These are phyloP conservation scores for Malus fusca DNA, from an alignment of 306 rosid species.

Conservation along the genomic window DNA sequence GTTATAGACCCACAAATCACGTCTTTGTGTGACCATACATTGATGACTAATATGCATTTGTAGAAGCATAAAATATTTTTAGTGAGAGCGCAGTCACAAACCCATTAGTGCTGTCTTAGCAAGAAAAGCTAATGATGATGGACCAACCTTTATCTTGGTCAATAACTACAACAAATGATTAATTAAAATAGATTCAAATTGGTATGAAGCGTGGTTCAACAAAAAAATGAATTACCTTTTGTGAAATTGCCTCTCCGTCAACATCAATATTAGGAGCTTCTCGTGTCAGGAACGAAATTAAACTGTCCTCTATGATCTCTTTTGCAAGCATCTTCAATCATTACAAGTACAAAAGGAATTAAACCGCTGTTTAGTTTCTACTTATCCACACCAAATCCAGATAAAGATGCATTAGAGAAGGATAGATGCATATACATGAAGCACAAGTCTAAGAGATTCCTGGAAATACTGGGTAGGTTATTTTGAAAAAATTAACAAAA, in stretches of 20 bases:
- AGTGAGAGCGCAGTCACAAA: slow-evolving; percentile 31
- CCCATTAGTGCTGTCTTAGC: slow-evolving; percentile 91
- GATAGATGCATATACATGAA: slow-evolving; percentile 8
- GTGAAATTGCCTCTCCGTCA: slow-evolving; percentile 51
- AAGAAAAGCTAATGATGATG: slow-evolving; percentile 75
- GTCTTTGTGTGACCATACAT: neutral
- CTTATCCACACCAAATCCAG: slow-evolving; percentile 20
- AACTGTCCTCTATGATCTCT: slow-evolving; percentile 79
- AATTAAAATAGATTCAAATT: slow-evolving; percentile 13
- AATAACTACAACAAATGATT: slow-evolving; percentile 51
- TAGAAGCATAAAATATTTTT: slow-evolving; percentile 1
- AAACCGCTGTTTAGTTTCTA: slow-evolving; percentile 4
- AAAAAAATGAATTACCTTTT: slow-evolving; percentile 40
- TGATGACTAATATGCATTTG: slow-evolving; percentile 12
- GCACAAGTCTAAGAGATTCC: neutral
- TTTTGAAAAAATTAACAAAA: neutral
- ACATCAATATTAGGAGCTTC: slow-evolving; percentile 60
- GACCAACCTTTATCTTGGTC: slow-evolving; percentile 78
- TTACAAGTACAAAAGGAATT: slow-evolving; percentile 11
- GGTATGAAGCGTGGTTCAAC: neutral
- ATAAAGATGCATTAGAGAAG: neutral
- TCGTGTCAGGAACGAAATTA: slow-evolving; percentile 59
- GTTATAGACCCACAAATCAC: neutral
- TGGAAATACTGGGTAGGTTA: neutral
- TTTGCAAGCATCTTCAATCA: slow-evolving; percentile 78